A percentile compares a stretch with the other conserved stretches of the same genome.
Conservation (phyloP, 2,329 filamentous ascomycete species). For the Colletotrichum tamarilloi region DNA sequence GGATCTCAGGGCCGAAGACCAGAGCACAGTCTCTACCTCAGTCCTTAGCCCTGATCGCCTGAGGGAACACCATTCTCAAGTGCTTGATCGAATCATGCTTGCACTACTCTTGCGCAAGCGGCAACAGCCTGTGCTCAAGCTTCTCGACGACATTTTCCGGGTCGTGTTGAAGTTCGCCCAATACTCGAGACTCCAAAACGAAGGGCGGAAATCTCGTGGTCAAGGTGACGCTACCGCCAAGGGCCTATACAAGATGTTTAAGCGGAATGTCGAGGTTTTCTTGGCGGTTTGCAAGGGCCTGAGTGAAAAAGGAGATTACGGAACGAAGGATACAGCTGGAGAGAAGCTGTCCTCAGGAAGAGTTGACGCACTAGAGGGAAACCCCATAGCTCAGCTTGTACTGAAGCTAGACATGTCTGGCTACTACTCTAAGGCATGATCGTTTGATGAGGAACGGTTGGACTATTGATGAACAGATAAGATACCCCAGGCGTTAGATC, state of each 20-base stretch:
- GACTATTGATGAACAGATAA: not conserved
- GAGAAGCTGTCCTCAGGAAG: conserved; percentile 43
- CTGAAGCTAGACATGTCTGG: conserved; percentile 77
- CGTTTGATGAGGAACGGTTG: not conserved
- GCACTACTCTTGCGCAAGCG: conserved; percentile 79
- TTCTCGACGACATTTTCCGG: conserved; percentile 82
- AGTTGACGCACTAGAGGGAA: conserved; percentile 56
- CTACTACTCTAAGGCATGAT: conserved; percentile 63
- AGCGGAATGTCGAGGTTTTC: conserved; percentile 79
- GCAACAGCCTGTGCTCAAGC: conserved; percentile 76
- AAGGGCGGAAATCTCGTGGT: conserved; percentile 46
- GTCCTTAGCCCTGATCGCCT: conserved; percentile 74
- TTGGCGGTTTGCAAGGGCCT: conserved; percentile 77
- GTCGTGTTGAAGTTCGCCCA: conserved; percentile 79
- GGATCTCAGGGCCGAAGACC: conserved; percentile 59
- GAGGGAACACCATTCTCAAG: conserved; percentile 75
- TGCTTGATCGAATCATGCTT: conserved; percentile 80
- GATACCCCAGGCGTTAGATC: conserved; percentile 13
- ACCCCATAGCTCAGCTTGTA: conserved; percentile 75
- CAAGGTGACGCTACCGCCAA: conserved; percentile 45
- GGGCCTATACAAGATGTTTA: conserved; percentile 71
- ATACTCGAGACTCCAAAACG: conserved; percentile 52
- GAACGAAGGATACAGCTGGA: conserved; percentile 43
- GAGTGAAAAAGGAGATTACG: conserved; percentile 70
- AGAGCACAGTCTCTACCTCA: conserved; percentile 50